These are phyloP conservation scores for Pestalotiopsis fici DNA, from an alignment of 2,329 filamentous ascomycete genomes.

Conservation along the genomic window DNA sequence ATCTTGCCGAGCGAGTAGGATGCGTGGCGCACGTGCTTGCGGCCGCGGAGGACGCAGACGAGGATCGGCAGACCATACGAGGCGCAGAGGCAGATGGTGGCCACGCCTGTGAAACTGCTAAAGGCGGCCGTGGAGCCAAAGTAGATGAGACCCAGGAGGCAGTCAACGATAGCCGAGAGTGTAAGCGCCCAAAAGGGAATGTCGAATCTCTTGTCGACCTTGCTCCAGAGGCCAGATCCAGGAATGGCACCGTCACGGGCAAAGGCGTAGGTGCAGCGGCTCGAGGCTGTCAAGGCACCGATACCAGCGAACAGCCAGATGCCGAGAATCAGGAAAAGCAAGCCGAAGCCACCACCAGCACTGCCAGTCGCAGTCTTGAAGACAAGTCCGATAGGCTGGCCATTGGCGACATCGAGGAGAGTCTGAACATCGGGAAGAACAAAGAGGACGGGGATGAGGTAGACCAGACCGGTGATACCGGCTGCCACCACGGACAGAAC, in stretches of 20 bases:
- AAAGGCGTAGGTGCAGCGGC: constrained; percentile 75
- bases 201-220: constrained; percentile 64
- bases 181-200: constrained; percentile 72
- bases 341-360: constrained; percentile 70
- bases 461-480: constrained; percentile 63
- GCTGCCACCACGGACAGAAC: constrained; percentile 59
- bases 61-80: constrained; percentile 78
- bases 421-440: constrained; percentile 68
- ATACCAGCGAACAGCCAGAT: constrained; percentile 78
- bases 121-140: constrained; percentile 78
- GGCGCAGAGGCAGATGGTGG: constrained; percentile 75
- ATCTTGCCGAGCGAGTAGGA: constrained; percentile 70
- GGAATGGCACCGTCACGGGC: constrained; percentile 75
- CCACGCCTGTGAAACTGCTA: constrained; percentile 78
- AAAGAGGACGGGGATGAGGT: constrained; percentile 75
- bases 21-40: constrained; percentile 66
- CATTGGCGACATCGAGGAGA: constrained; percentile 67
- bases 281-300: constrained; percentile 73
- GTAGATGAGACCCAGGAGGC: constrained; percentile 75
- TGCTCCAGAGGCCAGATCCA: constrained; percentile 65
- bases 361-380: constrained; percentile 78
- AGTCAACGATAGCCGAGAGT: constrained; percentile 69
- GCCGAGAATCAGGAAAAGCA: constrained; percentile 75
- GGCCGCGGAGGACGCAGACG: constrained; percentile 66
- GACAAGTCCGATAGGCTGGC: constrained; percentile 74